Base-by-base conservation (phyloP, 805 yeast species). In the Suhomyces tanzawaensis region DNA sequence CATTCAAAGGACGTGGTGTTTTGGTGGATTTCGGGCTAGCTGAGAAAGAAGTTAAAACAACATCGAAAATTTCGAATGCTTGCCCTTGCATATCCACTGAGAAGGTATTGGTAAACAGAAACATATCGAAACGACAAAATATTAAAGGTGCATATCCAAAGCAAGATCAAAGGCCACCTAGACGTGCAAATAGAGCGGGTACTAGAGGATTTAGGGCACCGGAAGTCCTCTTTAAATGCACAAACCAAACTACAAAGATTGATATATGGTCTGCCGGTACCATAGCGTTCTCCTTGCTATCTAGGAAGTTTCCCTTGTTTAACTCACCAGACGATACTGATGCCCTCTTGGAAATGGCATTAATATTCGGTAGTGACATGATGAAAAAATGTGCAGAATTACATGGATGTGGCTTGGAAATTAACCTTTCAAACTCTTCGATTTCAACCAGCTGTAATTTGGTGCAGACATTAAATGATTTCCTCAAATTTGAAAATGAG, bases 151-250 rank as follows among this genome's bases (percentile, higher is more conserved):
- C 96, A 1, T 88, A 85, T 54, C 84, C 89, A 7, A 88, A 87
- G 55, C 86, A 85, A 51, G 99, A 93, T 64, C 77, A 78, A 34
- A 72, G 98, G 50, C 85, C 95, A 0, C 86, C 93, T 1, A 74
- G 95, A 52, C 74, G 99, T 40, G 98, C 98, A 0, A 93, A 93
- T 53, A 79, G 99, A 51, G 99, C 99, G 13, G 97, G 97, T 7
- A 89, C 97, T 1, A 72, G 97, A 50, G 97, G 97, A 0, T 89
- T 89, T 55, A 72, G 97, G 49, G 96, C 97, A 0, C 96, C 96
- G 0, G 97, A 89, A 57, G 96, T 89, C 3, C 65, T 90, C 38
- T 74, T 88, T 62, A 88, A 87, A 57, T 89, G 97, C 60, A 76
- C 85, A 1, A 80, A 85, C 41, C 97, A 89, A 64, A 73, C 84